Conservation (phyloP, 495 filamentous ascomycete genomes). For the Penicillium simplicissimum region DNA sequence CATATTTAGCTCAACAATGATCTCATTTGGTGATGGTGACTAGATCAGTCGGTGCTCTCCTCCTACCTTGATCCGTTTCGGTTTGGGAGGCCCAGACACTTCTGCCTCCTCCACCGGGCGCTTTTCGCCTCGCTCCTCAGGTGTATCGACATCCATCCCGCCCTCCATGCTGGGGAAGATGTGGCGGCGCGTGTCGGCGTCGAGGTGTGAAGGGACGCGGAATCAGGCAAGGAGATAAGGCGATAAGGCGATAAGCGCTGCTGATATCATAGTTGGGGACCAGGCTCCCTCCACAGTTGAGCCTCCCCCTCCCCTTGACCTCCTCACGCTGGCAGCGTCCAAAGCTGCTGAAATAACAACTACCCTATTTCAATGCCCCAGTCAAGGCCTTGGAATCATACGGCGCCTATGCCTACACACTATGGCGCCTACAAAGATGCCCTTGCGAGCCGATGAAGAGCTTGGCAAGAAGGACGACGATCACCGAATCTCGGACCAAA, state of each 20-base stretch:
- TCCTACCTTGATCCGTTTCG: conserved; percentile 71
- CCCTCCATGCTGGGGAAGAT: conserved; percentile 38
- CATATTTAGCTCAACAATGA: background rate
- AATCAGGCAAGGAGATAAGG: conserved; percentile 21
- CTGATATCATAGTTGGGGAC: conserved; percentile 17
- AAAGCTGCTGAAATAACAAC: background rate
- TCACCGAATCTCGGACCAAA: conserved; percentile 42
- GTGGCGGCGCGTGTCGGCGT: conserved; percentile 11
- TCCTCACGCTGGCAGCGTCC: background rate
- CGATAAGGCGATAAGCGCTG: conserved; percentile 21
- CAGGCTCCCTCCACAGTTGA: background rate
- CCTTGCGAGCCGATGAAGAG: conserved; percentile 61
- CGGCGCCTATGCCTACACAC: conserved; percentile 20
- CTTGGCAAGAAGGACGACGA: conserved; percentile 72
- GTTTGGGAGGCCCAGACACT: conserved; percentile 38
- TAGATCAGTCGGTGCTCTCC: conserved; percentile 8
- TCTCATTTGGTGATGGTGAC: background rate
- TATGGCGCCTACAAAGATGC: conserved; percentile 48
- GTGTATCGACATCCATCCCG: conserved; percentile 46
- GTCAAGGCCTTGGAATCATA: conserved; percentile 12
- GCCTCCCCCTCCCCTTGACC: background rate
- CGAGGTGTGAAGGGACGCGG: conserved; percentile 24
- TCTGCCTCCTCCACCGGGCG: conserved; percentile 56
- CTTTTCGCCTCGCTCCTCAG: conserved; percentile 59
- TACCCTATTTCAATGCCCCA: conserved; percentile 15